Percentiles rank a stretch among this genome's conserved stretches.
phyloP scores from a whole-genome alignment of 768 basidiomycete genomes.

The Boletus reticulatus region DNA sequence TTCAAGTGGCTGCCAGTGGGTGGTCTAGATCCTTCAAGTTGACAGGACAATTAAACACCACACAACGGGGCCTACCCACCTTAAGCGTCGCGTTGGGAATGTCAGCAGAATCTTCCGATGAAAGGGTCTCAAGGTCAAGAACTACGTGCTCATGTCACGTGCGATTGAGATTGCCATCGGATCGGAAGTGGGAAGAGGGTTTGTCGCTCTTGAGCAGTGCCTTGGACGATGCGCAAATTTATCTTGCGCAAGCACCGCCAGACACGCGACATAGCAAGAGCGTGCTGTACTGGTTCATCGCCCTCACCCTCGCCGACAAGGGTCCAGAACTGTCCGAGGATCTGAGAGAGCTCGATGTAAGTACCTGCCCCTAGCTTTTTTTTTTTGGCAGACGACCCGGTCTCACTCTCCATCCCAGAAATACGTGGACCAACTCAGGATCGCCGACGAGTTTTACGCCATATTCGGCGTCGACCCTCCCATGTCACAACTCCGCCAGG shows the following conservation, averaged over 20 bases:
- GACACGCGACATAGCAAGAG: slow-evolving; percentile 61
- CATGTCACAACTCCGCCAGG: slow-evolving; percentile 50
- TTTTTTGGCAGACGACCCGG: not conserved
- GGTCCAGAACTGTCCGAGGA: slow-evolving; percentile 50
- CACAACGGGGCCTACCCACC: too few relatives aligned
- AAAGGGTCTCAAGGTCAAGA: slow-evolving; percentile 60
- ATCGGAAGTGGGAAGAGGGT: slow-evolving; percentile 55
- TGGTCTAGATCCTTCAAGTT: too few relatives aligned
- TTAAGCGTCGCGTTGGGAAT: too few relatives aligned
- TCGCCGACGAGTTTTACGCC: slow-evolving; percentile 50
- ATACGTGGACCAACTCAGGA: slow-evolving; percentile 42
- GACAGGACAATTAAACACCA: too few relatives aligned
- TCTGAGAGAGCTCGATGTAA: slow-evolving; percentile 51
- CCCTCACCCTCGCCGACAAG: slow-evolving; percentile 49
- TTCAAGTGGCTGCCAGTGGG: too few relatives aligned
- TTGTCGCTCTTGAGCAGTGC: slow-evolving; percentile 60
- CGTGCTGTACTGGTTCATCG: slow-evolving; percentile 57
- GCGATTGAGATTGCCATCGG: slow-evolving; percentile 57
- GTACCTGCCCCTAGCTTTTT: not conserved
- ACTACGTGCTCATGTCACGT: slow-evolving; percentile 56
- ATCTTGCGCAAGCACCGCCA: slow-evolving; percentile 54
- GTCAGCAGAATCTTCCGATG: too few relatives aligned
- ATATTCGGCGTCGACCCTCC: slow-evolving; percentile 47
- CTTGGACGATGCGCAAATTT: slow-evolving; percentile 56
- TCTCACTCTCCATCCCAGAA: slow-evolving; percentile 25